Evolutionary conservation across 441 rosid species (phyloP).

Genomic region (Theobroma grandiflorum): DNA sequence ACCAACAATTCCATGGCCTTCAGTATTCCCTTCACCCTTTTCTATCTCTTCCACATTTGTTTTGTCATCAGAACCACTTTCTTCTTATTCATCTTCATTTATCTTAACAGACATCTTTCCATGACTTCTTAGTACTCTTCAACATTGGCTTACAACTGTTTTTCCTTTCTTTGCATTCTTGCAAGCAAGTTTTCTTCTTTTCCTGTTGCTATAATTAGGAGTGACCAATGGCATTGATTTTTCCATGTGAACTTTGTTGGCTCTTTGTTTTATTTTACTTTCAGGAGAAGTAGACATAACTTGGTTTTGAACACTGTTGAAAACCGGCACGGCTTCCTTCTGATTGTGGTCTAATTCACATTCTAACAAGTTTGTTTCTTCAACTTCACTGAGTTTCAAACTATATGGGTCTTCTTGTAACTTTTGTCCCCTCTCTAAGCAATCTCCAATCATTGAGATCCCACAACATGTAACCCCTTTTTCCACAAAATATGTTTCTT

Average conservation of each 20-base stretch:
- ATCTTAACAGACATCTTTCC: conserved; percentile 68
- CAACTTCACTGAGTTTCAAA: conserved; percentile 59
- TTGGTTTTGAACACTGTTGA: conserved; percentile 32
- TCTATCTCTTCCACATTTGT: conserved; percentile 29
- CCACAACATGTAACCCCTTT: conserved; percentile 65
- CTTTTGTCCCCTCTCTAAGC: conserved; percentile 62
- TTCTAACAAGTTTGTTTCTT: conserved; percentile 49
- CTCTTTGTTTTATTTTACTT: conserved; percentile 26
- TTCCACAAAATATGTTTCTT: conserved; percentile 57
- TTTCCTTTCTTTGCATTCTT: conserved; percentile 51
- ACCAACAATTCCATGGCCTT: conserved; percentile 26
- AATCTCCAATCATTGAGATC: conserved; percentile 83
- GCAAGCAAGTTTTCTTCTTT: conserved; percentile 63
- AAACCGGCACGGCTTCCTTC: conserved; percentile 38
- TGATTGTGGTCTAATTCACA: conserved; percentile 46
- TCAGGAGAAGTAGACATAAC: conserved; percentile 21
- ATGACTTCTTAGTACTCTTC: conserved; percentile 51
- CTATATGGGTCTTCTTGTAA: conserved; percentile 67
- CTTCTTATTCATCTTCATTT: conserved; percentile 57
- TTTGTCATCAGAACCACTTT: conserved; percentile 48
- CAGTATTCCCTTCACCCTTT: conserved; percentile 30
- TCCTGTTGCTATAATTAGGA: conserved; percentile 45
- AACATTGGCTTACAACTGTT: conserved; percentile 36
- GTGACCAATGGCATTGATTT: conserved; percentile 35
- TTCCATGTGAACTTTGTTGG: conserved; percentile 17